Evolutionary conservation across 345 rosid species (phyloP).

Genomic region (Syzygium oleosum): DNA sequence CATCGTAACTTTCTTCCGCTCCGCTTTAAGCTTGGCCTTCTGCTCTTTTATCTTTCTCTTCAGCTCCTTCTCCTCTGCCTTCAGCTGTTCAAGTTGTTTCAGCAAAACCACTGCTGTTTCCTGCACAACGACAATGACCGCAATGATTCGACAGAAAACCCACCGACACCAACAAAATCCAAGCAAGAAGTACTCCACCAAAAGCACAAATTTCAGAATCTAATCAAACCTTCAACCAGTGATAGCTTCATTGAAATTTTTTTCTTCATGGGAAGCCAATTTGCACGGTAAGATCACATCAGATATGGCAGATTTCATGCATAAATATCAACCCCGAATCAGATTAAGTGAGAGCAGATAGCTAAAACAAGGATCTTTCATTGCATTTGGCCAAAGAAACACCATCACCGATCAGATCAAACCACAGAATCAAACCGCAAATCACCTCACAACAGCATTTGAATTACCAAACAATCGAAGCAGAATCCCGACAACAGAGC

Average conservation of each 20-base stretch:
- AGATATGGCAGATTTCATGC: not conserved
- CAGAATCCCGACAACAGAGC: not conserved
- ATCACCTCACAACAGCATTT: not conserved
- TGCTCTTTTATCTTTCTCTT: conserved; percentile 48
- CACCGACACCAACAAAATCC: not conserved
- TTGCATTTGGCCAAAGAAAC: not conserved
- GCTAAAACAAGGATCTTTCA: not conserved
- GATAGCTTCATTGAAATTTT: not conserved
- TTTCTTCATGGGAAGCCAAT: not conserved
- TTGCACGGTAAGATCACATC: not conserved
- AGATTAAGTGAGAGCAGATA: not conserved
- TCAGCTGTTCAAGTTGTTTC: conserved; percentile 41
- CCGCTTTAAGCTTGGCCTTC: conserved; percentile 30
- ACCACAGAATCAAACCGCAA: not conserved
- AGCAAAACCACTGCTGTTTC: conserved; percentile 48
- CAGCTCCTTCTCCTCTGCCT: conserved; percentile 44
- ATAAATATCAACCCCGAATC: not conserved
- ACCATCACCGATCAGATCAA: not conserved
- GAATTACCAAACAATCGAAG: not conserved
- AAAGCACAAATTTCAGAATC: not conserved
- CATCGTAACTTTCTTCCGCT: conserved; percentile 13
- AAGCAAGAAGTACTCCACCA: not conserved
- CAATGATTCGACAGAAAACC: not conserved
- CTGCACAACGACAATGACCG: conserved; percentile 12
- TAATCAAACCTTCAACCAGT: not conserved